These are phyloP conservation scores for Sparassis latifolia DNA, from an alignment of 1,284 basidiomycete species.

Conservation along the genomic window DNA sequence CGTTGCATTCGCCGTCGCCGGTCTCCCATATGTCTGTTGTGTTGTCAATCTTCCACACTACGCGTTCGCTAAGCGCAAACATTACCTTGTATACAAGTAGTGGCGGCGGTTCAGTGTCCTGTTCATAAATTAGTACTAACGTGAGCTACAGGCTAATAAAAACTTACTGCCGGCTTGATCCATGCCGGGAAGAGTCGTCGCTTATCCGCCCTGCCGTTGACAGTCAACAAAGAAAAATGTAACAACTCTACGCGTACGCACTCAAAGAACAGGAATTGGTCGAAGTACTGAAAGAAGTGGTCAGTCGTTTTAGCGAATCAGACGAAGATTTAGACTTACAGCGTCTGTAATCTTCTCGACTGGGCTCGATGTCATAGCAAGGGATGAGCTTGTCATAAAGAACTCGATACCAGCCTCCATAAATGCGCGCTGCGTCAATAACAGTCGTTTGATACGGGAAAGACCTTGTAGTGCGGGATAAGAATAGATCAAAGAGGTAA, in stretches of 20 bases:
- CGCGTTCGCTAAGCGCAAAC: neutral
- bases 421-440: slow-evolving; percentile 94
- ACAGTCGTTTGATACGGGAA: slow-evolving; percentile 92
- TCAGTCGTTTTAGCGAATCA: too few relatives aligned
- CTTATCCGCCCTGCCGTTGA: slow-evolving; percentile 78
- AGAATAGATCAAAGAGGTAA: slow-evolving; percentile 4
- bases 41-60: too few relatives aligned
- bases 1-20: slow-evolving; percentile 91
- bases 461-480: slow-evolving; percentile 43
- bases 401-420: slow-evolving; percentile 96
- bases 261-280: slow-evolving; percentile 86
- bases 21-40: slow-evolving; percentile 93
- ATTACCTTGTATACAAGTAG: slow-evolving; percentile 88
- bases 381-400: slow-evolving; percentile 97
- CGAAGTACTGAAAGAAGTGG: slow-evolving; percentile 61
- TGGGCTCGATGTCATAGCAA: slow-evolving; percentile 96
- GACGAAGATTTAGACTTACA: slow-evolving; percentile 33
- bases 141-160: neutral
- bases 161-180: slow-evolving; percentile 83
- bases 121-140: neutral
- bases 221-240: slow-evolving; percentile 10
- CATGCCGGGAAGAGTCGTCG: slow-evolving; percentile 93
- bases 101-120: slow-evolving; percentile 92
- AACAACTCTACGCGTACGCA: too few relatives aligned
- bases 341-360: slow-evolving; percentile 99